A percentile compares a stretch with the other conserved stretches of the same genome.
phyloP scores from a whole-genome alignment of 495 filamentous ascomycete genomes.

The Sporormia fimetaria region DNA sequence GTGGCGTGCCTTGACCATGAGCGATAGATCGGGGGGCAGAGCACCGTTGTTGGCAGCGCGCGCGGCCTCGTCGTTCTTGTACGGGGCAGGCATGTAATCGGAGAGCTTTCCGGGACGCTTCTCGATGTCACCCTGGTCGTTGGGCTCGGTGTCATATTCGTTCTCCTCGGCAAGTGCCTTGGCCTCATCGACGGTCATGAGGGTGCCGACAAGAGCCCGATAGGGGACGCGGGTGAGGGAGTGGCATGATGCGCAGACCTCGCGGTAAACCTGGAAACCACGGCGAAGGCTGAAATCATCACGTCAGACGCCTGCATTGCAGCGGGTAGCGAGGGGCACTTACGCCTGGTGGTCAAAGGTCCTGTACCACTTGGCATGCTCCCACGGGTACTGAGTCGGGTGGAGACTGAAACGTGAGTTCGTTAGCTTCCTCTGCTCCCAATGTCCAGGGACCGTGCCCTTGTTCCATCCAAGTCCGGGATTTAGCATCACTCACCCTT shows the following conservation, averaged over 20 bases:
- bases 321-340: constrained; percentile 32
- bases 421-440: constrained; percentile 7
- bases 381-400: constrained; percentile 88
- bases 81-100: constrained; percentile 88
- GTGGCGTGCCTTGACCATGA: constrained; percentile 96
- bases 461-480: not conserved
- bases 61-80: constrained; percentile 98
- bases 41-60: constrained; percentile 97
- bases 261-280: constrained; percentile 99
- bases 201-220: constrained; percentile 78
- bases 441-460: not conserved
- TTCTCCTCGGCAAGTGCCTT: constrained; percentile 94
- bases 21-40: constrained; percentile 89
- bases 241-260: constrained; percentile 97
- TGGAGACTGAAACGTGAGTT: constrained; percentile 56
- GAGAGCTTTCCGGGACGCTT: constrained; percentile 97
- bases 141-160: constrained; percentile 97
- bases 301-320: constrained; percentile 24
- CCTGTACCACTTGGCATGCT: constrained; percentile 75
- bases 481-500: constrained; percentile 54
- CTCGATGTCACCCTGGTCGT: constrained; percentile 94
- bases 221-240: constrained; percentile 90
- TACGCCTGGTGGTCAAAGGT: constrained; percentile 96
- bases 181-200: constrained; percentile 93
- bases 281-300: constrained; percentile 65